phyloP scores from a whole-genome alignment of 108 stramenopile species.

The Mayamaea pseudoterrestris region DNA sequence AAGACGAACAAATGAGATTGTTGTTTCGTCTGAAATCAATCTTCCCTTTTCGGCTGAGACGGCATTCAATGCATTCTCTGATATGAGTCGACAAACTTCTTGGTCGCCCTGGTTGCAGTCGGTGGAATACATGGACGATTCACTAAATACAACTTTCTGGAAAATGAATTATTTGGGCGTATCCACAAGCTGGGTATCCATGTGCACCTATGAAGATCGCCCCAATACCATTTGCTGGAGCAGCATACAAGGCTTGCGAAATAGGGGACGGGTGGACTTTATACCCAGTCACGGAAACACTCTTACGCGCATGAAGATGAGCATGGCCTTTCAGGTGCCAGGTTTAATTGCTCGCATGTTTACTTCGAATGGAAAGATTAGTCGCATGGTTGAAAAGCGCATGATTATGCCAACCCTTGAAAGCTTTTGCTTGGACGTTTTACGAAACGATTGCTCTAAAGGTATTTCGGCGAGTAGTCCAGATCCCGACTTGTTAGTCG shows the following conservation, averaged over 20 bases:
- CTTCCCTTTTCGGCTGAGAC: conserved; percentile 52
- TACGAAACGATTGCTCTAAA: conserved; percentile 39
- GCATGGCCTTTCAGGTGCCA: conserved; percentile 1
- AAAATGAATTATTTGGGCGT: conserved; percentile 50
- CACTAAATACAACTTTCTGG: conserved; percentile 38
- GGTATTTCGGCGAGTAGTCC: too few relatives aligned
- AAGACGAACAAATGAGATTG: conserved; percentile 2
- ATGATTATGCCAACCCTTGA: conserved; percentile 44
- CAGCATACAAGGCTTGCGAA: conserved; percentile 53
- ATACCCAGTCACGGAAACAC: not conserved
- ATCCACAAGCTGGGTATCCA: conserved; percentile 53
- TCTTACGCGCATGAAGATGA: conserved; percentile 7
- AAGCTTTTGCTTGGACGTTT: conserved; percentile 52
- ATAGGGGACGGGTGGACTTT: conserved; percentile 45
- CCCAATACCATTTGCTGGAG: conserved; percentile 61
- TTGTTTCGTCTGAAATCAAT: conserved; percentile 21
- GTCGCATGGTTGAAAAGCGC: conserved; percentile 42
- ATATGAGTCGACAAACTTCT: conserved; percentile 57
- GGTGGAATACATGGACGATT: conserved; percentile 38
- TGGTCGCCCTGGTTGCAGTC: conserved; percentile 64
- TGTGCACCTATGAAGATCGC: conserved; percentile 26
- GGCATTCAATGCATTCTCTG: conserved; percentile 72
- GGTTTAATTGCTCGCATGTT: not conserved
- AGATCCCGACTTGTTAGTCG: too few relatives aligned
- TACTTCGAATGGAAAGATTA: not conserved